A percentile compares a stretch with the other conserved stretches of the same genome.
Evolutionary conservation across 2,329 filamentous ascomycete genomes (phyloP).

Genomic region (Fusarium sp.): DNA sequence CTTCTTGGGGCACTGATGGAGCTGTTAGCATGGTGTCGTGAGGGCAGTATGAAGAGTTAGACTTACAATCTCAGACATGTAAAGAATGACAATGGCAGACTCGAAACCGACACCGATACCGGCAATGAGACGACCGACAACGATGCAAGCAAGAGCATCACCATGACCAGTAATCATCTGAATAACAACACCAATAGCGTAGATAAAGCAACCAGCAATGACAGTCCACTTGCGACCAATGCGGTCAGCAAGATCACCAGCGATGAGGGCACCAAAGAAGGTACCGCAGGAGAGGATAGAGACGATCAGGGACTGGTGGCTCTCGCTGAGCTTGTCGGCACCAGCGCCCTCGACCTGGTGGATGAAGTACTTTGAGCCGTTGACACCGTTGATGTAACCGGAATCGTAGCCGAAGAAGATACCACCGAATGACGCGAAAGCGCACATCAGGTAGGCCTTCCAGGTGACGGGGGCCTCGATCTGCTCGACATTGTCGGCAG

Average conservation of each 20-base stretch:
- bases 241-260: constrained; percentile 79
- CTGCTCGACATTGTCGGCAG: constrained; percentile 63
- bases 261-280: constrained; percentile 81
- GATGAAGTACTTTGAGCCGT: constrained; percentile 63
- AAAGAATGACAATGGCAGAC: constrained; percentile 38
- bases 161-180: constrained; percentile 37
- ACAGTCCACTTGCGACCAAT: constrained; percentile 79
- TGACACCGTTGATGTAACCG: constrained; percentile 76
- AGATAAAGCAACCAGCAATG: constrained; percentile 76
- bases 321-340: constrained; percentile 49
- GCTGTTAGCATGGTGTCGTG: constrained; percentile 1
- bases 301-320: constrained; percentile 68
- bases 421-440: constrained; percentile 76
- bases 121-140: constrained; percentile 36
- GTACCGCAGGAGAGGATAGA: constrained; percentile 82
- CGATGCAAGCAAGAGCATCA: constrained; percentile 32
- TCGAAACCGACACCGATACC: constrained; percentile 38
- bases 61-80: constrained; percentile 41
- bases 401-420: constrained; percentile 85
- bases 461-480: constrained; percentile 75
- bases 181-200: constrained; percentile 70
- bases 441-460: constrained; percentile 75
- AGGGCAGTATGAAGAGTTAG: constrained; percentile 44
- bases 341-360: constrained; percentile 57
- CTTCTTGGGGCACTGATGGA: constrained; percentile 27